Percentiles rank a stretch among this genome's conserved stretches.
These are phyloP conservation scores for Auxenochlorella pyrenoidosa DNA, from an alignment of 139 green algal genomes.

Conservation along the genomic window DNA sequence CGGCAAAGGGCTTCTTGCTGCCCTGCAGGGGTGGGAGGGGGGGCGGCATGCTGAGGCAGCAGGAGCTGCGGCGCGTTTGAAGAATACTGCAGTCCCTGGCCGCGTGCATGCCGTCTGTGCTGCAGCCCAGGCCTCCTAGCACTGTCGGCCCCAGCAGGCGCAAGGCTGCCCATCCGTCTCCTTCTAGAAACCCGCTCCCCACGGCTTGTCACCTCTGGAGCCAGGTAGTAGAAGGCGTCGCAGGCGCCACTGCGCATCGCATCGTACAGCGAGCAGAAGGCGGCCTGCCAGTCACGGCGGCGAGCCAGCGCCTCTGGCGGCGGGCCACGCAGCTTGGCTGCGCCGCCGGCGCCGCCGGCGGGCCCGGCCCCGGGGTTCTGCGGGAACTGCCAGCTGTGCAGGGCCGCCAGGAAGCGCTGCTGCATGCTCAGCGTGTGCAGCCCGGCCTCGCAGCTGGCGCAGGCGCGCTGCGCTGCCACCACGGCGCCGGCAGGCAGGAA, in stretches of 20 bases:
- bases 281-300: constrained; percentile 53
- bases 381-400: constrained; percentile 64
- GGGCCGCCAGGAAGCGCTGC: constrained; percentile 48
- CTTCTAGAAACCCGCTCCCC: not conserved
- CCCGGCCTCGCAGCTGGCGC: not conserved
- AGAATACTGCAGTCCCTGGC: too few species aligned
- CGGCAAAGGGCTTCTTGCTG: constrained; percentile 44
- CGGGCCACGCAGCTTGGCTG: constrained; percentile 24
- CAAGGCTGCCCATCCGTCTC: too few species aligned
- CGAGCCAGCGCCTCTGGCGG: constrained; percentile 32
- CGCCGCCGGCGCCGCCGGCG: not conserved
- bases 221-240: constrained; percentile 57
- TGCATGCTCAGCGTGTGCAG: constrained; percentile 10
- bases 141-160: too few species aligned
- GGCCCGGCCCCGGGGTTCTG: constrained; percentile 1
- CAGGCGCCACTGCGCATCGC: constrained; percentile 43
- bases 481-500: not conserved
- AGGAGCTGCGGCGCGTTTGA: too few species aligned
- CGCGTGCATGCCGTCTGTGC: not conserved
- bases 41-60: too few species aligned
- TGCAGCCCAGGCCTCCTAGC: too few species aligned
- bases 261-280: constrained; percentile 62
- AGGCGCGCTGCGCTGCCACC: constrained; percentile 19
- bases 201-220: constrained; percentile 36
- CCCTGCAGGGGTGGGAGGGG: constrained; percentile 10